Conservation (phyloP, 768 basidiomycete species). For the Hericium rajendrae region DNA sequence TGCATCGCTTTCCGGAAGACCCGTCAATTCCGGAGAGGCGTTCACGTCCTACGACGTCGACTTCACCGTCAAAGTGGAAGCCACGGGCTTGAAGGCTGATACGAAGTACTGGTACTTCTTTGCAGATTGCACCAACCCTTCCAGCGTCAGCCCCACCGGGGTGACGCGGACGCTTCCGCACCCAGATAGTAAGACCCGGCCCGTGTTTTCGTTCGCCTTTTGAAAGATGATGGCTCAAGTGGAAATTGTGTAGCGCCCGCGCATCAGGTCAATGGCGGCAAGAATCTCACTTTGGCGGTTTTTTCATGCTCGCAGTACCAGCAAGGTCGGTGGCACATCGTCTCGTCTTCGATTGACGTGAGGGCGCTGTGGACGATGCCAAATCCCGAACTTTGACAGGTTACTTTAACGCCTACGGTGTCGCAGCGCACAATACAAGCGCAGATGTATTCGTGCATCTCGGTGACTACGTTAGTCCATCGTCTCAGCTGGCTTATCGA, state of each 20-base stretch:
- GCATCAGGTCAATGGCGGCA: constrained; percentile 39
- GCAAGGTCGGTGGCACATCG: constrained; percentile 24
- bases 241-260: constrained; percentile 30
- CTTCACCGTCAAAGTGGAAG: constrained; percentile 53
- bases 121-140: constrained; percentile 40
- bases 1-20: constrained; percentile 23
- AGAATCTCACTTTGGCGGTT: constrained; percentile 42
- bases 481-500: not conserved
- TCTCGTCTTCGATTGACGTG: not conserved
- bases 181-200: constrained; percentile 30
- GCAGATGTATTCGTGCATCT: constrained; percentile 48
- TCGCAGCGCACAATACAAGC: constrained; percentile 41
- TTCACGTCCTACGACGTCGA: constrained; percentile 51
- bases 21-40: constrained; percentile 36
- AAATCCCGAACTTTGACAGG: constrained; percentile 21
- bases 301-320: constrained; percentile 52
- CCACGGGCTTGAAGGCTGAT: constrained; percentile 37
- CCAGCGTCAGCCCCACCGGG: constrained; percentile 36
- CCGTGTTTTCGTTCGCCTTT: not conserved
- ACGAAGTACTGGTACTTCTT: constrained; percentile 49
- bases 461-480: constrained; percentile 43
- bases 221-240: not conserved
- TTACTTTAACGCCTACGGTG: constrained; percentile 54
- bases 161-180: constrained; percentile 40
- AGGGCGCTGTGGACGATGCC: not conserved